Evolutionary conservation across 2,329 filamentous ascomycete genomes (phyloP), one percentile per base, ranked within the genome.

Genomic region (Eurotiales sp.): DNA sequence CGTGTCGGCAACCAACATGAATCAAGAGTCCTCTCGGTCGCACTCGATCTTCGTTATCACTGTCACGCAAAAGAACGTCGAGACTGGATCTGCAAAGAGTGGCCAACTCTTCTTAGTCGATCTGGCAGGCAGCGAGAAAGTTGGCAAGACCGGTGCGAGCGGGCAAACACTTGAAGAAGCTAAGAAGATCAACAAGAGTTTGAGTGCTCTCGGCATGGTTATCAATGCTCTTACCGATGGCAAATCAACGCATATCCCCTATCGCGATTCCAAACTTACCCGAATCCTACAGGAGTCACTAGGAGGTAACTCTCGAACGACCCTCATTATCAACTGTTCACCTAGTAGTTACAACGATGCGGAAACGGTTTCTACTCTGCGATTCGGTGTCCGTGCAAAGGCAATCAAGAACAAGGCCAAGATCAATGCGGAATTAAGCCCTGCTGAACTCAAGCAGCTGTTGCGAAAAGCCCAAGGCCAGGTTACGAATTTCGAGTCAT

Each of bases 321-420:
- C 93, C 0, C 80, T 99, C 55, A 96, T 99, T 64, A 95, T 99
- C 78, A 97, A 97, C 72, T 96, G 91, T 70, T 97, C 93, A n/a
- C 93, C 93, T 1, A 95, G 89, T 74, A 96, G 90, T 67, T 97
- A 97, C 77, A 97, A 99, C 77, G 92, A 96, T 73, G 84, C 86
- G 50, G 93, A 99, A 75, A 97, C 93, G 0, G 75, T 97, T 44
- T 87, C 90, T 58, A 99, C 93, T 1, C 75, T 99, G 55, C 84
- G 91, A 41, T 99, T 97, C 67, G 93, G 93, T 77, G 95, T 93
- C 73, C 81, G 93, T 68, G 93, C 93, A 52, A 99, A 99, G 78
- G 88, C 90, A 0, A 99, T 99, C 77, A 96, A 97, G 86, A 97
- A 97, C 78, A 97, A 97, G 80, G 93, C 93, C 72, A 99, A 97